A percentile compares a stretch with the other conserved stretches of the same genome.
Conservation (phyloP, 768 basidiomycete species). For the Tricholoma flavovirens region DNA sequence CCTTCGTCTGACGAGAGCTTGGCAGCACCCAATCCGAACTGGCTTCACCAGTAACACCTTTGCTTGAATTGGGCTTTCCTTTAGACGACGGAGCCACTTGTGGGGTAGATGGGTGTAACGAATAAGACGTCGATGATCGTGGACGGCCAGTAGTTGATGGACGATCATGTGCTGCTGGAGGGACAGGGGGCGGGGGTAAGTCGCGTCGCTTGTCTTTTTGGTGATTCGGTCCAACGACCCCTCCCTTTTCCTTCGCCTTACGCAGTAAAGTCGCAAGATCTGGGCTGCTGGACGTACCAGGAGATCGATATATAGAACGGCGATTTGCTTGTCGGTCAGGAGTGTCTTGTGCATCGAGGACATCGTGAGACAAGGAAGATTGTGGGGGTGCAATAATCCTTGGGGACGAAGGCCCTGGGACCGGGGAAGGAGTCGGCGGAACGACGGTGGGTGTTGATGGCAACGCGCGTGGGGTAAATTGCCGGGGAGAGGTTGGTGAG, state of each 20-base stretch:
- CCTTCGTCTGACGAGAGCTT: constrained; percentile 38
- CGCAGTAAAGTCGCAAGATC: constrained; percentile 84
- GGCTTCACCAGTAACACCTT: constrained; percentile 1
- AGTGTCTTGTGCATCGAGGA: constrained; percentile 59
- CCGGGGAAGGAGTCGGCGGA: constrained; percentile 63
- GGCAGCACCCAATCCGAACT: constrained; percentile 44
- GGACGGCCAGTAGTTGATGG: constrained; percentile 27
- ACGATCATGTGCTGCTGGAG: constrained; percentile 25
- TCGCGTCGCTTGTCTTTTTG: constrained; percentile 31
- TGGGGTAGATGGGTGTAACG: constrained; percentile 19
- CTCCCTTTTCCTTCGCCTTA: constrained; percentile 72
- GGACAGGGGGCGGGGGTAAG: constrained; percentile 32
- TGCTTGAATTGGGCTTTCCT: constrained; percentile 24
- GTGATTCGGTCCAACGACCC: constrained; percentile 28
- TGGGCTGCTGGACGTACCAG: constrained; percentile 87
- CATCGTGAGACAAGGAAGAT: constrained; percentile 52
- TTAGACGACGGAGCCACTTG: constrained; percentile 29
- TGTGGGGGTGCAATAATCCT: constrained; percentile 22
- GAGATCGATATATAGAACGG: constrained; percentile 80
- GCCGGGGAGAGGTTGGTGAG: constrained; percentile 35
- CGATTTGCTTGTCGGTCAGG: constrained; percentile 69
- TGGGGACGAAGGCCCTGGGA: constrained; percentile 28
- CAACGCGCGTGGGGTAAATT: constrained; percentile 26
- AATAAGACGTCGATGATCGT: constrained; percentile 38
- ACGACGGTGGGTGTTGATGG: constrained; percentile 59